Evolutionary conservation across 345 rosid species (phyloP).

Genomic region (Viola odorata): DNA sequence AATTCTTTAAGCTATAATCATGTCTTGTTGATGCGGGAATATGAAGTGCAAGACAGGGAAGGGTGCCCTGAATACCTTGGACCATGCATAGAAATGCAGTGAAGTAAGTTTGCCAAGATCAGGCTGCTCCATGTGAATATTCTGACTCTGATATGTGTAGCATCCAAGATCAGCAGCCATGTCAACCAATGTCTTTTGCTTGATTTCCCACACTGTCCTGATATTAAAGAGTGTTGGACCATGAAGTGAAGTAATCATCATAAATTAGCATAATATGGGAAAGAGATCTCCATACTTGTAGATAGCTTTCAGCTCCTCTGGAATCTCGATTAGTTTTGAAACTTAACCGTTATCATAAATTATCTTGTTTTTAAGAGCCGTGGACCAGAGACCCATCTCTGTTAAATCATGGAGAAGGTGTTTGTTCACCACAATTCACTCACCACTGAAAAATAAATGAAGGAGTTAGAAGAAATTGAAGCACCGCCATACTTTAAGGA

Average conservation of each 20-base stretch:
- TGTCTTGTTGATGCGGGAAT: too few relatives aligned
- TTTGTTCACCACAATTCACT: constrained; percentile 84
- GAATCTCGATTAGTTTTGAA: constrained; percentile 56
- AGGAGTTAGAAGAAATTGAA: constrained; percentile 5
- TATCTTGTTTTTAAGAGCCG: constrained; percentile 59
- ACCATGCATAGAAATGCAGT: constrained; percentile 76
- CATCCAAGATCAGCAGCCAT: constrained; percentile 88
- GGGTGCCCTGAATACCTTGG: constrained; percentile 42
- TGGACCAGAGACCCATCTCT: constrained; percentile 87
- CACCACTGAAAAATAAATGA: constrained; percentile 47
- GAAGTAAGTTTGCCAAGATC: constrained; percentile 74
- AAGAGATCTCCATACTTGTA: constrained; percentile 46
- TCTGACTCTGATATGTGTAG: constrained; percentile 89
- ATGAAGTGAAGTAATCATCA: neutral
- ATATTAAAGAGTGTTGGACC: neutral
- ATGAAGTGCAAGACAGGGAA: neutral
- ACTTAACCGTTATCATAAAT: constrained; percentile 68
- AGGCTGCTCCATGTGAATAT: constrained; percentile 82
- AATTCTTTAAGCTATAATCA: neutral
- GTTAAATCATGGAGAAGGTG: constrained; percentile 92
- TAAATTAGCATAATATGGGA: neutral
- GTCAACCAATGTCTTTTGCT: constrained; percentile 79
- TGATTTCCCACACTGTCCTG: constrained; percentile 96
- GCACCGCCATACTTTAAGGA: neutral
- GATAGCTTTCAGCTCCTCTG: constrained; percentile 54